These are phyloP conservation scores for Xanthoparmelia taractica DNA, from an alignment of 495 filamentous ascomycete species.

Conservation along the genomic window DNA sequence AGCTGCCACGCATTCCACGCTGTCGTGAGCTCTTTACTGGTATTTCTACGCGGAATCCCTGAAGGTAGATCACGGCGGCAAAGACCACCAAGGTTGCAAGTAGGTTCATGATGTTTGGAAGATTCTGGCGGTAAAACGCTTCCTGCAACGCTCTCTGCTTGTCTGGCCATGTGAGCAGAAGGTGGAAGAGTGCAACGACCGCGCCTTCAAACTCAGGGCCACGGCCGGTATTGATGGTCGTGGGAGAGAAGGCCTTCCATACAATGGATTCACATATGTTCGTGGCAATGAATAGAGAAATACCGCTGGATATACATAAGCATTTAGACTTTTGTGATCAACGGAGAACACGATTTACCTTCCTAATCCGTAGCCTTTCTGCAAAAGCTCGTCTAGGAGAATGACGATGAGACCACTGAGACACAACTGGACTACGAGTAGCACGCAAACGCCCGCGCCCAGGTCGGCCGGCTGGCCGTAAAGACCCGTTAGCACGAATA, in stretches of 20 bases:
- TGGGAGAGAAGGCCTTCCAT: constrained; percentile 99
- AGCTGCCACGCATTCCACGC: constrained; percentile 87
- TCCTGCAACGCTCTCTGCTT: constrained; percentile 96
- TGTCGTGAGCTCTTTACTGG: constrained; percentile 99
- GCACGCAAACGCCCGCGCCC: constrained; percentile 93
- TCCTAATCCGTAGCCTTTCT: constrained; percentile 98
- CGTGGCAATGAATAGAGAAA: constrained; percentile 99
- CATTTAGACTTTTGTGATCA: neutral
- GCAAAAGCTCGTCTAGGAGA: constrained; percentile 95
- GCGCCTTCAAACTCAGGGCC: constrained; percentile 99
- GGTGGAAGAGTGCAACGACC: constrained; percentile 96
- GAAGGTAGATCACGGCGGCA: constrained; percentile 97
- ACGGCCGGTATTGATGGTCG: constrained; percentile 98
- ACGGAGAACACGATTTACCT: constrained; percentile 32
- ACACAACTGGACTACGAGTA: constrained; percentile 93
- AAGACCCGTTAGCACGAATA: constrained; percentile 86
- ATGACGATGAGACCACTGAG: constrained; percentile 97
- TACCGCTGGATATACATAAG: constrained; percentile 44
- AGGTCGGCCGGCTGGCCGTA: constrained; percentile 95
- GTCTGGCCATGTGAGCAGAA: constrained; percentile 96
- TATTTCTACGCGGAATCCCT: constrained; percentile 99
- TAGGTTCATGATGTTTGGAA: constrained; percentile 99
- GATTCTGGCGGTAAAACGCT: constrained; percentile 98
- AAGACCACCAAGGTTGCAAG: constrained; percentile 89
- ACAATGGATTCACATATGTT: constrained; percentile 99